Evolutionary conservation across 768 basidiomycete genomes (phyloP), one percentile per base, ranked within the genome.

Genomic region (Porpolomopsis calyptriformis): DNA sequence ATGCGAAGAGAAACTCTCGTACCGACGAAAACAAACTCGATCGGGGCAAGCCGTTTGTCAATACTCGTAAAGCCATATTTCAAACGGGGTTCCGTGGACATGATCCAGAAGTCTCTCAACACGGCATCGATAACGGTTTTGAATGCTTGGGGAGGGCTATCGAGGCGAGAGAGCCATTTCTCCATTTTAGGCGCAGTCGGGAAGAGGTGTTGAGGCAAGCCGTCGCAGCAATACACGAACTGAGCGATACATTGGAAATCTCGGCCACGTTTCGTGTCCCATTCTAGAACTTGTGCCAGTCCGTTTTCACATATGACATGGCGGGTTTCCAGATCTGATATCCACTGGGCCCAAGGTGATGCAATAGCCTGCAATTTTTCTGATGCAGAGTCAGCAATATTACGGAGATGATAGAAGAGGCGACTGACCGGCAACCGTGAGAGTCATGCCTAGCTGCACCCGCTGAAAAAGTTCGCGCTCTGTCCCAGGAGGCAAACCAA

Each of bases 11-110:
- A 27, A 4, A 45, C 16, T 16, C 10, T 62, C 71, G 49, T 55
- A 88, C 88, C 85, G 34, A 87, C 78, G 60, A 84, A 89, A 25
- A 88, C 76, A 57, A 90, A 85, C 55, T 87, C 82, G 6, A 81
- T 76, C 1, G 84, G 84, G 1, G 83, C 77, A 33, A 88, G 71
- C 22, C 77, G 71, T 49, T 76, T 72, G 46, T 66, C 64, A n/a
- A 83, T 71, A 20, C 68, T 63, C 14, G 50, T 63, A 52, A 87
- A 80, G 2, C 68, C 77, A 10, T 57, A 49, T n/a, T 70, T 72
- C 26, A 74, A 61, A 4, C 55, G 36, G 0, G 48, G 18, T 24
- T 68, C 61, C 8, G 50, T 55, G 2, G 80, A 80, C 37, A 85
- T 68, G 18, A 69, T 61, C 64, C 72, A 73, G 38, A 83, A 73